phyloP scores from a whole-genome alignment of 768 basidiomycete species.

The Lyophyllum semitale region DNA sequence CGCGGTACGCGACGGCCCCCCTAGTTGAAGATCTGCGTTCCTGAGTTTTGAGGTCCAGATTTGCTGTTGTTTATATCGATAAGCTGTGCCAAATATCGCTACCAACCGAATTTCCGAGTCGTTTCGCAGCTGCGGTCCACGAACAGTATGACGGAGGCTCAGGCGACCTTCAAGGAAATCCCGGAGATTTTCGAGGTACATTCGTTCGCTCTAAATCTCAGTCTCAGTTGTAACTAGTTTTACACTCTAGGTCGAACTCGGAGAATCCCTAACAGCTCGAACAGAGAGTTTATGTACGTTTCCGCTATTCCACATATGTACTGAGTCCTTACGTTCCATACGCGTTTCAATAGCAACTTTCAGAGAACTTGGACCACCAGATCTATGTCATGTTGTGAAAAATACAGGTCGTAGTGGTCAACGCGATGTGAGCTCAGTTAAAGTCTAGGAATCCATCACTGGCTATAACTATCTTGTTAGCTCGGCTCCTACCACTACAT shows the following conservation, averaged over 20 bases:
- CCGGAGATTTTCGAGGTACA: constrained; percentile 95
- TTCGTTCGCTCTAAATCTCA: background rate
- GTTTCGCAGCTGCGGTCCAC: background rate
- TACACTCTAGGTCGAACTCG: constrained; percentile 71
- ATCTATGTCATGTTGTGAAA: constrained; percentile 95
- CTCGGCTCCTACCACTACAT: constrained; percentile 96
- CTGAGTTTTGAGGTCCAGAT: background rate
- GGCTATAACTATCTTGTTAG: constrained; percentile 37
- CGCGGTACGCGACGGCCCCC: too few species aligned
- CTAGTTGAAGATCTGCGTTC: too few species aligned
- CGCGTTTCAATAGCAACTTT: constrained; percentile 72
- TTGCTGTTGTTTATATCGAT: background rate
- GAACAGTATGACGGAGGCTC: constrained; percentile 50
- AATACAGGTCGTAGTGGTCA: constrained; percentile 80
- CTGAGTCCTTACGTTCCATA: constrained; percentile 13
- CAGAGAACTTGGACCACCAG: constrained; percentile 95
- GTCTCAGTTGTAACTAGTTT: constrained; percentile 9
- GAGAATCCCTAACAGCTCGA: constrained; percentile 84
- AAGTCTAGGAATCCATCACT: background rate
- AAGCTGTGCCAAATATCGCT: constrained; percentile 4
- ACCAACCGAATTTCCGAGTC: background rate
- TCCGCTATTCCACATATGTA: background rate
- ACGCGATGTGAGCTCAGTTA: constrained; percentile 77
- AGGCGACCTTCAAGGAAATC: constrained; percentile 86
- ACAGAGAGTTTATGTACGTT: constrained; percentile 89